phyloP scores from a whole-genome alignment of 805 yeast genomes.

The Candida easanensis region DNA sequence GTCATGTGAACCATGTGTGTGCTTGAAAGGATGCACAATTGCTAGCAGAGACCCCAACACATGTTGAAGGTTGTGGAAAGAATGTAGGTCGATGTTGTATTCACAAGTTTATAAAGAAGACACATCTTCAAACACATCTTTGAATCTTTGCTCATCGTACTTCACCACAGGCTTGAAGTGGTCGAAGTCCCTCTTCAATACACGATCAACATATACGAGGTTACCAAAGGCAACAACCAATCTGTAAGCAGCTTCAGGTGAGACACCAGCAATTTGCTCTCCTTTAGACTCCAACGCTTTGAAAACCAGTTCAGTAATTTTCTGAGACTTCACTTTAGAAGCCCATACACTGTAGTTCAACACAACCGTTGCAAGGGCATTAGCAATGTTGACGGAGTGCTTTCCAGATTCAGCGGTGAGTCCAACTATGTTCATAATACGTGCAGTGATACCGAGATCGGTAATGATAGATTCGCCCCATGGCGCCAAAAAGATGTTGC shows the following conservation, averaged over 20 bases:
- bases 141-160: constrained; percentile 20
- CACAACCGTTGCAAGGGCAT: constrained; percentile 48
- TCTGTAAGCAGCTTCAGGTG: constrained; percentile 70
- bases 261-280: constrained; percentile 30
- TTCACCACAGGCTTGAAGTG: constrained; percentile 11
- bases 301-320: constrained; percentile 30
- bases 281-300: constrained; percentile 30
- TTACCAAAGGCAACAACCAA: constrained; percentile 63
- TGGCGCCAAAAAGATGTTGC: constrained; percentile 47
- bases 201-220: constrained; percentile 34
- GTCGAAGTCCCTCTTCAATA: constrained; percentile 20
- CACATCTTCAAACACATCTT: constrained; percentile 16
- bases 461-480: constrained; percentile 48
- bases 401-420: constrained; percentile 17
- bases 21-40: too few species aligned
- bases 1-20: too few species aligned
- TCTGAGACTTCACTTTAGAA: constrained; percentile 28
- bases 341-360: constrained; percentile 46
- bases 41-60: too few species aligned
- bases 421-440: constrained; percentile 28
- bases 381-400: constrained; percentile 28
- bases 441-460: constrained; percentile 39
- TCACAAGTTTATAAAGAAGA: not conserved
- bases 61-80: too few species aligned
- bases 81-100: too few species aligned